These are phyloP conservation scores for Zoysia pacifica DNA, from an alignment of 176 grass and related monocot species.

Conservation along the genomic window DNA sequence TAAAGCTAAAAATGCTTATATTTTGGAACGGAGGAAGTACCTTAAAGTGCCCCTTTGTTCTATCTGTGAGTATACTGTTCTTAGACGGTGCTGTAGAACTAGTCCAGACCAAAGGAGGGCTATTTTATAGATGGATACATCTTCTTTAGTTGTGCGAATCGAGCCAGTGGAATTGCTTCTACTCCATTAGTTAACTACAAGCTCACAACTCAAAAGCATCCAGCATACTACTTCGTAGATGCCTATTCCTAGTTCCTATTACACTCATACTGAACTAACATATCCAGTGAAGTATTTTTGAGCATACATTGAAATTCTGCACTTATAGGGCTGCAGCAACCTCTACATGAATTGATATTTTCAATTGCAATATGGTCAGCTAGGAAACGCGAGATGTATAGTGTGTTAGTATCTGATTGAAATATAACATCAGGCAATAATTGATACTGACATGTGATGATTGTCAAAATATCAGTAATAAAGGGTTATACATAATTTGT, in stretches of 20 bases:
- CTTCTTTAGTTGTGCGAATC: background rate
- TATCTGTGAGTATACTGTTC: constrained; percentile 10
- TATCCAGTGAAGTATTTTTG: background rate
- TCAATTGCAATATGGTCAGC: background rate
- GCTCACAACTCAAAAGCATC: background rate
- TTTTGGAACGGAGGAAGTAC: too few relatives aligned
- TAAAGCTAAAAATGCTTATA: too few relatives aligned
- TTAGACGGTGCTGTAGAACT: constrained; percentile 8
- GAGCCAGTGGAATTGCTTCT: background rate
- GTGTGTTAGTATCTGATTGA: background rate
- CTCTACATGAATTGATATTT: background rate
- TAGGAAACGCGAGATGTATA: background rate
- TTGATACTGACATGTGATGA: background rate
- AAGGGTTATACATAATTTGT: background rate
- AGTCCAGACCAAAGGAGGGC: background rate
- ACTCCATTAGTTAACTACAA: background rate
- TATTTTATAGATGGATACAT: background rate
- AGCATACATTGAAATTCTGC: background rate
- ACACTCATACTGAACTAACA: background rate
- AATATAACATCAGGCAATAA: constrained; percentile 7
- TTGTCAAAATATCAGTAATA: background rate
- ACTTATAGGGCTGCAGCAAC: background rate
- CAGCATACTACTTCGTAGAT: background rate
- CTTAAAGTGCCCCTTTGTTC: constrained; percentile 2
- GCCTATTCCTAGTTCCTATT: background rate